Conservation (phyloP, 164 flowering plant genomes). For the Piper betle region DNA sequence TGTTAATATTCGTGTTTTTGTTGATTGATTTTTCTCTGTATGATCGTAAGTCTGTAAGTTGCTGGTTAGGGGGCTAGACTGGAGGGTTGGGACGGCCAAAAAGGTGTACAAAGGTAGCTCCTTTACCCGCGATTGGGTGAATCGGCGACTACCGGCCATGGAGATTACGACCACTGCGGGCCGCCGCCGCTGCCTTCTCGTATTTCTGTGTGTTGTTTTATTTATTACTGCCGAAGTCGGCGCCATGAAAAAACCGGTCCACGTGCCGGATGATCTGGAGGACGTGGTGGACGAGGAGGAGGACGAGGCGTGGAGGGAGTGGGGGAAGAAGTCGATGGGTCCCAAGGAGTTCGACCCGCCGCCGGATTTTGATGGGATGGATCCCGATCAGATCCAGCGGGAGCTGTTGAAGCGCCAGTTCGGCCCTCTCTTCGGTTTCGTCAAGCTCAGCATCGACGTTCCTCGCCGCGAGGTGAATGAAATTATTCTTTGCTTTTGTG, state of each 20-base stretch:
- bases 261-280: conserved; percentile 78
- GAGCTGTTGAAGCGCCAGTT: conserved; percentile 54
- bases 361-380: conserved; percentile 44
- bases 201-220: no score
- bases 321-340: conserved; percentile 48
- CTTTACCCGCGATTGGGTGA: no score
- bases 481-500: not conserved
- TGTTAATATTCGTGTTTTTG: no score
- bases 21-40: no score
- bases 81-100: no score
- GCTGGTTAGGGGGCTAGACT: no score
- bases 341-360: conserved; percentile 42
- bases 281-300: conserved; percentile 89
- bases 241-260: conserved; percentile 25
- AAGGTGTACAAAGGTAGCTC: no score
- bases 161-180: no score
- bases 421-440: conserved; percentile 71
- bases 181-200: no score
- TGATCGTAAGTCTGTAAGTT: no score
- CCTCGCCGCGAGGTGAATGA: conserved; percentile 38
- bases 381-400: conserved; percentile 33
- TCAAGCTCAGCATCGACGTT: conserved; percentile 71
- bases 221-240: not conserved
- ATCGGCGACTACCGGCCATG: no score
- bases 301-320: conserved; percentile 82